A percentile compares a stretch with the other conserved stretches of the same genome.
These are phyloP conservation scores for Alternaria ethzedia DNA, from an alignment of 2,329 filamentous ascomycete genomes.

Conservation along the genomic window DNA sequence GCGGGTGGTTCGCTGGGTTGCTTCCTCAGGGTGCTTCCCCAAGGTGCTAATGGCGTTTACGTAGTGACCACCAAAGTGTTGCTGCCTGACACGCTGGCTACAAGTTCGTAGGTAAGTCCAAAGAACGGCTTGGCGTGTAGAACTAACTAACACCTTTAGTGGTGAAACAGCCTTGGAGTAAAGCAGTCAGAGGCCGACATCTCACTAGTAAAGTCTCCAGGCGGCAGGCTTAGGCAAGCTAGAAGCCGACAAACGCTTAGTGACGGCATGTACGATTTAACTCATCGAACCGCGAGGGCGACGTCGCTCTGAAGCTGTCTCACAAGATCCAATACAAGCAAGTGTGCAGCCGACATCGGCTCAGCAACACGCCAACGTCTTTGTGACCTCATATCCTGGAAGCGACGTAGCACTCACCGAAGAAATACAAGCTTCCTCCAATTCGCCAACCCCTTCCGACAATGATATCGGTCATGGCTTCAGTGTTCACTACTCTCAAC, in stretches of 20 bases:
- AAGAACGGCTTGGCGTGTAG: too few relatives aligned
- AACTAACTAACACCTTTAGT: too few relatives aligned
- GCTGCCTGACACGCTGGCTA: too few relatives aligned
- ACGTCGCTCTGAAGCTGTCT: neutral
- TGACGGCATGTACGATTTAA: rapidly evolving
- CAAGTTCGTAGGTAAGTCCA: too few relatives aligned
- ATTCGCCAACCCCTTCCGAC: neutral
- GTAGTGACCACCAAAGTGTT: too few relatives aligned
- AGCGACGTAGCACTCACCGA: neutral
- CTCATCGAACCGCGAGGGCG: neutral
- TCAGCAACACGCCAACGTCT: neutral
- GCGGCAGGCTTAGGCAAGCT: neutral
- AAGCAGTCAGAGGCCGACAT: neutral
- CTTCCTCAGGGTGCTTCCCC: too few relatives aligned
- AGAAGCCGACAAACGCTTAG: neutral
- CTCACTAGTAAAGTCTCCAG: neutral
- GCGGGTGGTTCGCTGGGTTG: too few relatives aligned
- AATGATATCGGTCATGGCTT: neutral
- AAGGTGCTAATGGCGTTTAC: too few relatives aligned
- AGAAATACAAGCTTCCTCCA: neutral
- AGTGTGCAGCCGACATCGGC: neutral
- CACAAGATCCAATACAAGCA: neutral
- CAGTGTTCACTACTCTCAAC: neutral
- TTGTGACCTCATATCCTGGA: neutral
- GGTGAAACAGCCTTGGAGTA: too few relatives aligned